Base-by-base conservation (phyloP, 306 rosid species). In the Hippophae gyantsensis region DNA sequence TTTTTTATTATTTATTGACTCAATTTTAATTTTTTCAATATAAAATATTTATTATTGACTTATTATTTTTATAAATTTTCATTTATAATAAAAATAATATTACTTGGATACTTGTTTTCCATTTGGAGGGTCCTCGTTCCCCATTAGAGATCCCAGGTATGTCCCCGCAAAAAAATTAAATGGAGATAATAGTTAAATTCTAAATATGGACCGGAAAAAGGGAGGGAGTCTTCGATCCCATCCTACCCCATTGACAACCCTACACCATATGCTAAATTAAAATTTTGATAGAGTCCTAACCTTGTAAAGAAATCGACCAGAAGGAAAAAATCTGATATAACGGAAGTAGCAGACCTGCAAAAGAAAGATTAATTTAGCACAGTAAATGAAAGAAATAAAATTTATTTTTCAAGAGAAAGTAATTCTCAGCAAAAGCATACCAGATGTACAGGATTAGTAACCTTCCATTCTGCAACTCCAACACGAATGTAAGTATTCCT, bases 261-360 rank as follows among this genome's bases (percentile, higher is more conserved):
- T 7, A 26, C 43, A 45, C 48, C 42, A 59, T 54, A 57, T 11
- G 23, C 40, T 49, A 45, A 18, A 43, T 50, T 63, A 60, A 60
- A 73, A 52, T 13, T 40, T 26, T 57, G 45, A 8, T 13, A 73
- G 50, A 32, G 45, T 46, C 52, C 62, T 49, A 69, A 90, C 98
- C 96, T 90, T 87, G 75, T 92, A 92, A 56, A 92, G 89, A 62
- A 92, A 92, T 58, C 86, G 72, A 41, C 96, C 98, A 43, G 98
- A 87, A 56, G 92, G 88, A 50, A 78, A 92, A 70, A 87, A 87
- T 71, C 95, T 85, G 66, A 87, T 49, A 78, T 92, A 92, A 64
- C 89, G 93, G 79, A 69, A 92, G 75, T 87, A 92, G 86, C 96
- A 87, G 59, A 92, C 96, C 98, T 92, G 78, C 80, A 76, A 52